Conservation (phyloP, 805 yeast genomes). For the Pichia deserticola region DNA sequence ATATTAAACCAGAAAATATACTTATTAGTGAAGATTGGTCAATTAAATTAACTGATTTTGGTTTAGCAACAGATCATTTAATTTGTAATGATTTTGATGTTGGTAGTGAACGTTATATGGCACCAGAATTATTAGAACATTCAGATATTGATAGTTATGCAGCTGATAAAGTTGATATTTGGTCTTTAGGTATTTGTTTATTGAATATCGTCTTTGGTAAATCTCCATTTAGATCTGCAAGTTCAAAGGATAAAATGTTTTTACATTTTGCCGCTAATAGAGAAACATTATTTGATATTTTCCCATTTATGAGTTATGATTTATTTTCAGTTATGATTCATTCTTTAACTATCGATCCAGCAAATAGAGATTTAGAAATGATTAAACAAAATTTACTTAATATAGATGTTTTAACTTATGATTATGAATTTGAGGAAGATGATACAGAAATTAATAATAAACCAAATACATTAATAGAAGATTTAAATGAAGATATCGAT, state of each 20-base stretch:
- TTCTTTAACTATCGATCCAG: slow-evolving; percentile 78
- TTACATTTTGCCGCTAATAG: slow-evolving; percentile 80
- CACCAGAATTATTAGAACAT: slow-evolving; percentile 78
- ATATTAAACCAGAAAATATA: slow-evolving; percentile 52
- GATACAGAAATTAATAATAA: slow-evolving; percentile 7
- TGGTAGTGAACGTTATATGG: slow-evolving; percentile 90
- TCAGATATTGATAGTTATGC: slow-evolving; percentile 51
- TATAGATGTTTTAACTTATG: slow-evolving; percentile 69
- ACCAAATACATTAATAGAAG: not conserved
- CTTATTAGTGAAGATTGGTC: slow-evolving; percentile 49
- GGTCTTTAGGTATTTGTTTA: slow-evolving; percentile 84
- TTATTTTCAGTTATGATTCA: slow-evolving; percentile 77
- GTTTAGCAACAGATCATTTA: slow-evolving; percentile 45
- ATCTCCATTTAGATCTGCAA: slow-evolving; percentile 79
- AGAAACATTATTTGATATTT: slow-evolving; percentile 86
- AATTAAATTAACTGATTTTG: slow-evolving; percentile 52
- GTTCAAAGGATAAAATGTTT: slow-evolving; percentile 68
- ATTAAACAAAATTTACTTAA: slow-evolving; percentile 55
- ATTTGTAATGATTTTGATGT: slow-evolving; percentile 70
- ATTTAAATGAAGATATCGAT: slow-evolving; percentile 1
- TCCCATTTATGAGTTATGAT: slow-evolving; percentile 82
- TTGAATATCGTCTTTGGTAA: slow-evolving; percentile 82
- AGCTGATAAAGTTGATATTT: slow-evolving; percentile 76
- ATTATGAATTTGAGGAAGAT: slow-evolving; percentile 52
- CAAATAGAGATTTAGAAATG: slow-evolving; percentile 59